phyloP scores from a whole-genome alignment of 2,329 filamentous ascomycete species.

The Exophiala lecanii-corni region DNA sequence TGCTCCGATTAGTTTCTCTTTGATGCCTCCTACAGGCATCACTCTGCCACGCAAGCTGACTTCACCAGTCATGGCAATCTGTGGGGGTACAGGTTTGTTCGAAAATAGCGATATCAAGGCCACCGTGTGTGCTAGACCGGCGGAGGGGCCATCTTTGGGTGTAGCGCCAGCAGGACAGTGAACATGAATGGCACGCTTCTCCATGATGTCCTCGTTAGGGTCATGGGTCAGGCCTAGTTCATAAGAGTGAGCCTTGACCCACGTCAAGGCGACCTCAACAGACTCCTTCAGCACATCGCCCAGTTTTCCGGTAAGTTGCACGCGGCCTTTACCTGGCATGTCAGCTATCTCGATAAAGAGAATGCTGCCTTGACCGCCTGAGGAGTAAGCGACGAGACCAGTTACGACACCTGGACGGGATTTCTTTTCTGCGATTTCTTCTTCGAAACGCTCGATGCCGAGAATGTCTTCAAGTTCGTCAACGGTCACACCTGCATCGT shows the following conservation, averaged over 20 bases:
- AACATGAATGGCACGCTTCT: slow-evolving; percentile 86
- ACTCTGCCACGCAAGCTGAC: slow-evolving; percentile 80
- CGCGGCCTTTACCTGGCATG: slow-evolving; percentile 87
- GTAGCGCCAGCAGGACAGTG: slow-evolving; percentile 94
- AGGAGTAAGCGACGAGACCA: slow-evolving; percentile 89
- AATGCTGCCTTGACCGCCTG: slow-evolving; percentile 89
- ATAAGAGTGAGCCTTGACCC: slow-evolving; percentile 95
- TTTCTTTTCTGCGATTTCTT: slow-evolving; percentile 86
- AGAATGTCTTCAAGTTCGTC: slow-evolving; percentile 86
- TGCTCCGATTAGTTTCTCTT: slow-evolving; percentile 96
- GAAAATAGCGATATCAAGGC: slow-evolving; percentile 88
- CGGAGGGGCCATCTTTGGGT: slow-evolving; percentile 81
- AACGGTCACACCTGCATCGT: slow-evolving; percentile 67
- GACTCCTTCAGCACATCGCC: slow-evolving; percentile 96
- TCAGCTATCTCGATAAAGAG: slow-evolving; percentile 97
- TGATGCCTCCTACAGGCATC: slow-evolving; percentile 93
- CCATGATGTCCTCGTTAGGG: slow-evolving; percentile 89
- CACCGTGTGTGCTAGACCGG: slow-evolving; percentile 89
- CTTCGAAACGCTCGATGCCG: slow-evolving; percentile 88
- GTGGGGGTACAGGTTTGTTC: slow-evolving; percentile 78
- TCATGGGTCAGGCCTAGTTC: slow-evolving; percentile 79
- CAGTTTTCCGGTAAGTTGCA: slow-evolving; percentile 93
- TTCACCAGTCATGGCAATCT: slow-evolving; percentile 88
- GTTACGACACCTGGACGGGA: slow-evolving; percentile 87
- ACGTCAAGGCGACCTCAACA: slow-evolving; percentile 90